phyloP scores from a whole-genome alignment of 2,329 filamentous ascomycete genomes.

The Pseudonectria foliicola region DNA sequence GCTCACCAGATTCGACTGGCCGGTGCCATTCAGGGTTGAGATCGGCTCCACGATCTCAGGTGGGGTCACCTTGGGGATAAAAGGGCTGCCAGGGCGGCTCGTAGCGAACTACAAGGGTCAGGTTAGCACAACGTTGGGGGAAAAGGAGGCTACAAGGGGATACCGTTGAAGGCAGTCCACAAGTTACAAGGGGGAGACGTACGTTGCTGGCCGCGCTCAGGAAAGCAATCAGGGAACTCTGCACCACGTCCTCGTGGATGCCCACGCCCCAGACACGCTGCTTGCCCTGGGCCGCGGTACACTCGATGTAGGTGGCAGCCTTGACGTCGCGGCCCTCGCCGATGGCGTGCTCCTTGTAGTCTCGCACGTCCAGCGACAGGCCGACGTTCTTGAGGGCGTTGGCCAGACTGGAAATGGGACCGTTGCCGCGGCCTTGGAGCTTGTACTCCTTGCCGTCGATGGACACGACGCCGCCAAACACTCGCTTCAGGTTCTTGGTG shows the following conservation, averaged over 20 bases:
- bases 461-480: slow-evolving; percentile 78
- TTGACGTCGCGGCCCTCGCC: slow-evolving; percentile 72
- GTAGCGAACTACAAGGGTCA: slow-evolving; percentile 55
- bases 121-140: slow-evolving; percentile 3
- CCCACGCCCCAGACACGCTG: slow-evolving; percentile 29
- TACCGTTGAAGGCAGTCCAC: neutral
- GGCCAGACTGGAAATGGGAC: slow-evolving; percentile 82
- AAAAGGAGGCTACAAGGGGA: too few relatives aligned
- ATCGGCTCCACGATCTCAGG: slow-evolving; percentile 8
- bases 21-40: slow-evolving; percentile 2
- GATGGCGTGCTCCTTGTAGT: slow-evolving; percentile 96
- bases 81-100: slow-evolving; percentile 60
- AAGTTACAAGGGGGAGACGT: slow-evolving; percentile 41
- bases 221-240: slow-evolving; percentile 79
- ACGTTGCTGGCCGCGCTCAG: slow-evolving; percentile 81
- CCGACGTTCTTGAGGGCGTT: slow-evolving; percentile 72
- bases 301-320: slow-evolving; percentile 94
- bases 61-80: slow-evolving; percentile 47
- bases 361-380: slow-evolving; percentile 81
- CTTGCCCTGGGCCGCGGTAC: slow-evolving; percentile 58
- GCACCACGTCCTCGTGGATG: slow-evolving; percentile 52
- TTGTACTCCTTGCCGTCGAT: slow-evolving; percentile 75
- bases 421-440: slow-evolving; percentile 76
- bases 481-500: slow-evolving; percentile 69
- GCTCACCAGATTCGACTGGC: slow-evolving; percentile 9